Evolutionary conservation across 2,329 filamentous ascomycete species (phyloP).

Genomic region (Xylariales sp.): DNA sequence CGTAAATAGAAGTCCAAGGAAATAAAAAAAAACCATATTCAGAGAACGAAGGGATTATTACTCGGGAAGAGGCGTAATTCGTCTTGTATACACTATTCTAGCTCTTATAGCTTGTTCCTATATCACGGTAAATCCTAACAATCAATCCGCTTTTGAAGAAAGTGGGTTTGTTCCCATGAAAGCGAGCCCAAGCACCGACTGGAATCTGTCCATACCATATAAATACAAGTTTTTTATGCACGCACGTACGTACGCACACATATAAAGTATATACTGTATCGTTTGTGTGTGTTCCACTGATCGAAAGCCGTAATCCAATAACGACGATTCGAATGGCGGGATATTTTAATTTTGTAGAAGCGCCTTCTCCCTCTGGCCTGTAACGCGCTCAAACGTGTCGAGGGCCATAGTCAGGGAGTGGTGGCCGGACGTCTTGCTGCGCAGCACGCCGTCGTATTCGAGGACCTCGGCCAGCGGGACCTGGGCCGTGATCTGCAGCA

Average conservation of each 20-base stretch:
- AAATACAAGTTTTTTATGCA: neutral
- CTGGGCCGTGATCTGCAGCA: constrained; percentile 79
- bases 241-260: neutral
- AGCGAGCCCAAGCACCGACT: neutral
- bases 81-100: constrained; percentile 8
- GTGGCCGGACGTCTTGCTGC: constrained; percentile 88
- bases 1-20: neutral
- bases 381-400: constrained; percentile 67
- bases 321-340: neutral
- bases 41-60: neutral
- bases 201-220: neutral
- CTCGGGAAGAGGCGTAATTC: neutral
- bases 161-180: neutral
- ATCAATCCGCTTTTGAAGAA: neutral
- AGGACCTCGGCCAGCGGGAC: constrained; percentile 98
- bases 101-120: neutral
- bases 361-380: constrained; percentile 64
- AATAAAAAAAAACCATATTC: neutral
- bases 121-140: neutral
- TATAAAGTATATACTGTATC: neutral
- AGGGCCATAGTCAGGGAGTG: constrained; percentile 70
- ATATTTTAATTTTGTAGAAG: constrained; percentile 18
- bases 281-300: no score
- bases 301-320: neutral
- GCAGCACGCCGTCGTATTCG: constrained; percentile 87